Base-by-base conservation (phyloP, 2,329 filamentous ascomycete species). In the Diplodia sapinea region DNA sequence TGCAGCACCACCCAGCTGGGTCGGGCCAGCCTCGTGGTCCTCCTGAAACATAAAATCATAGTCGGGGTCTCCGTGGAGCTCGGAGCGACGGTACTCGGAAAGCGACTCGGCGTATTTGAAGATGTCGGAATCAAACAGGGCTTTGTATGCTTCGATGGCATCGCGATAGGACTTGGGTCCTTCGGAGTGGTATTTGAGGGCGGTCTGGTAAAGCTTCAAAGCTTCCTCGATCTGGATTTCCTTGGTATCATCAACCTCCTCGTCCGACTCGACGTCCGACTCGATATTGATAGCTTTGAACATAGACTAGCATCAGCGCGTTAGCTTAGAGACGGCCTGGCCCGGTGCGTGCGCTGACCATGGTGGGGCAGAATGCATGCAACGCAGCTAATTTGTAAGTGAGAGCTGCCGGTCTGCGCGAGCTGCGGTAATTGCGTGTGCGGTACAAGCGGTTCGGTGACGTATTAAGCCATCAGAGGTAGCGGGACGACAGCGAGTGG, bases 221-320 rank as follows among this genome's bases (percentile, higher is more conserved):
- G 95, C 94, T 81, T 99, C 95, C 75, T 99, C 95, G 75, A 98
- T 94, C 84, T 97, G 94, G 64, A 99, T 89, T 79, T 98, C 94
- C 78, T 94, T 95, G 40, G 94, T 97, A 74, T 95, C 93, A 78
- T 99, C 95, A 75, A 97, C 84, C 79, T 97, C 94, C 73, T 96
- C 92, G 76, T 97, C 93, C 71, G 90, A 84, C 68, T 92, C 92
- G 75, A 96, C 92, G 80, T 97, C 95, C 11, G 92, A 91, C 79
- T 97, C 94, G 80, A 98, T 88, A 78, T 99, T 99, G 79, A 97
- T 89, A 65, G 94, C 92, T 74, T 90, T 88, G 82, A 96, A 98
- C 73, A 88, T 85, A 47, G 78, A 77, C 78, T 79, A 68, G 40
- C 8, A 38, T n/a, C 40, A 29, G 33, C 17, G 29, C 31, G 57